These are phyloP conservation scores for Byssoonygena ceratinophila DNA, from an alignment of 2,329 filamentous ascomycete species.

Conservation along the genomic window DNA sequence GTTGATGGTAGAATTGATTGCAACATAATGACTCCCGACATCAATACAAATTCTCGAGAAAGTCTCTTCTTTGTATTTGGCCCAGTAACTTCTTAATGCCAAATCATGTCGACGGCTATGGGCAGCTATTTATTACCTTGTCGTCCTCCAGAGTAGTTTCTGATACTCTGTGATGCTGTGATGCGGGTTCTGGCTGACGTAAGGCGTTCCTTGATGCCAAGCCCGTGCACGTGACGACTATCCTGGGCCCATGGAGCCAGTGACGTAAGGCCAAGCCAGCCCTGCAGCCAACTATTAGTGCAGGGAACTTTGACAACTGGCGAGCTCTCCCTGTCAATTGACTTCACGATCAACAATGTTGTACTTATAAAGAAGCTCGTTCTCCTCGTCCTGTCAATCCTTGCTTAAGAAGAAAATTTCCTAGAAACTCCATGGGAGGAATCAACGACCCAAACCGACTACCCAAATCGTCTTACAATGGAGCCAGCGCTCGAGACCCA, in stretches of 20 bases:
- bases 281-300: not conserved
- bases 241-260: not conserved
- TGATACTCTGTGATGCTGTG: no score
- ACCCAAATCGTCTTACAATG: constrained; percentile 3
- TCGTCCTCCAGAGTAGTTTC: no score
- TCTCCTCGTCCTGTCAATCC: not conserved
- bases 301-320: no score
- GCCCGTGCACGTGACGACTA: no score
- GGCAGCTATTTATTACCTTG: no score
- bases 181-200: no score
- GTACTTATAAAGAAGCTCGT: not conserved
- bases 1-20: not conserved
- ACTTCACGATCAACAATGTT: not conserved
- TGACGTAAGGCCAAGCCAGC: constrained; percentile 3
- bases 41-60: no score
- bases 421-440: no score
- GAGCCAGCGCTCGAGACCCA: constrained; percentile 3
- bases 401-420: not conserved
- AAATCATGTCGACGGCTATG: not conserved
- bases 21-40: not conserved
- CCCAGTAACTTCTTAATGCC: not conserved
- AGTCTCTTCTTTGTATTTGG: no score
- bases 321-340: not conserved
- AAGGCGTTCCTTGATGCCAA: no score
- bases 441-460: no score